Evolutionary conservation across 2,329 filamentous ascomycete species (phyloP).

Genomic region (Aspergillus nomiae): DNA sequence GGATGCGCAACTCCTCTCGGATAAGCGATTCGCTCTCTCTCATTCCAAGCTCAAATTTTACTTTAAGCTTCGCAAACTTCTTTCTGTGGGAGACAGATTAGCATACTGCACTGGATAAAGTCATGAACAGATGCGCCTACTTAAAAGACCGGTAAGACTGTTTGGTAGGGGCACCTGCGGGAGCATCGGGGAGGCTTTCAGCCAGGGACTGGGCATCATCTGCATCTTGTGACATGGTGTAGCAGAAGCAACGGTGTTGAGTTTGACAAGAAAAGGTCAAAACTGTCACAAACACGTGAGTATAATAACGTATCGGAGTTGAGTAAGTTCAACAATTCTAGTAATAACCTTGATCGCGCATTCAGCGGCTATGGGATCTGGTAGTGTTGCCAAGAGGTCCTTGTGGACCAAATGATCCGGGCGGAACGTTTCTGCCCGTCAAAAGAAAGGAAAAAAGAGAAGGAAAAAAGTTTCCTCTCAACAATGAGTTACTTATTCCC

Average conservation of each 20-base stretch:
- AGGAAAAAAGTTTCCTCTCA: constrained; percentile 10
- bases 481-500: neutral
- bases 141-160: constrained; percentile 70
- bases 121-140: constrained; percentile 32
- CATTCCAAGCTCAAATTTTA: constrained; percentile 78
- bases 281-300: neutral
- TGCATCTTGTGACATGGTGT: constrained; percentile 36
- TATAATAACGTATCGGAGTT: neutral
- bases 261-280: neutral
- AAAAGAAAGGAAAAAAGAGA: constrained; percentile 27
- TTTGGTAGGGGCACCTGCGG: constrained; percentile 44
- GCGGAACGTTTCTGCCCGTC: constrained; percentile 30
- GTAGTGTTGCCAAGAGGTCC: constrained; percentile 6
- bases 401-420: constrained; percentile 8
- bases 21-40: constrained; percentile 67
- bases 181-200: constrained; percentile 36
- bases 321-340: neutral
- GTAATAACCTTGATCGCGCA: neutral
- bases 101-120: neutral
- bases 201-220: constrained; percentile 30
- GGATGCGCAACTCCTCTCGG: constrained; percentile 77
- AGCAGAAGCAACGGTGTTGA: neutral
- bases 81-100: constrained; percentile 53
- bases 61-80: constrained; percentile 88
- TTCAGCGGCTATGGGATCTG: neutral